A percentile compares a stretch with the other conserved stretches of the same genome.
phyloP scores from a whole-genome alignment of 331 rosid genomes.

The Quercus tomentella region DNA sequence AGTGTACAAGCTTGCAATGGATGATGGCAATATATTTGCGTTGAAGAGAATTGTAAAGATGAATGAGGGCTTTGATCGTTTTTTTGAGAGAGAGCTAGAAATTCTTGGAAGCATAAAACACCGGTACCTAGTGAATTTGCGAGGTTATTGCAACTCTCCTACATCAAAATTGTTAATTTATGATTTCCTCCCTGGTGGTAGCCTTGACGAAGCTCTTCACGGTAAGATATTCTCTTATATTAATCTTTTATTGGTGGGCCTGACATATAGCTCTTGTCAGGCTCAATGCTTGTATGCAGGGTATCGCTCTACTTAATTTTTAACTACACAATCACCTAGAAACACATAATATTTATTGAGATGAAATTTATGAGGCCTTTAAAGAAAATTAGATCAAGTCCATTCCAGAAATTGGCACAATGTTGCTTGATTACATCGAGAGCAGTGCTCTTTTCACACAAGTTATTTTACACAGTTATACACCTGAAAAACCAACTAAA shows the following conservation, averaged over 20 bases:
- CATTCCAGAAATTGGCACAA: not conserved
- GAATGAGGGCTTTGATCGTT: conserved; percentile 95
- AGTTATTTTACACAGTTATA: no score
- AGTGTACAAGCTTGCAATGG: conserved; percentile 97
- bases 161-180: conserved; percentile 93
- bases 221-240: conserved; percentile 43
- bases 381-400: not conserved
- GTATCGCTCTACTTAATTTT: not conserved
- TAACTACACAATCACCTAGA: not conserved
- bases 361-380: not conserved
- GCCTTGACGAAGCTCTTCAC: conserved; percentile 97
- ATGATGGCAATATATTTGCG: conserved; percentile 92
- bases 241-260: conserved; percentile 3
- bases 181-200: conserved; percentile 92
- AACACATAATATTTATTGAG: not conserved
- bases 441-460: no score
- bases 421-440: not conserved
- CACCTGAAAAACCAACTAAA: no score
- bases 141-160: conserved; percentile 99
- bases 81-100: conserved; percentile 98
- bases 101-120: conserved; percentile 99
- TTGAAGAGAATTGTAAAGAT: conserved; percentile 85
- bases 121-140: conserved; percentile 90
- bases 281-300: not conserved
- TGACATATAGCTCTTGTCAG: not conserved